These are phyloP conservation scores for Saksenaea vasiformis DNA, from an alignment of 371 early-diverging fungal genomes.

Conservation along the genomic window DNA sequence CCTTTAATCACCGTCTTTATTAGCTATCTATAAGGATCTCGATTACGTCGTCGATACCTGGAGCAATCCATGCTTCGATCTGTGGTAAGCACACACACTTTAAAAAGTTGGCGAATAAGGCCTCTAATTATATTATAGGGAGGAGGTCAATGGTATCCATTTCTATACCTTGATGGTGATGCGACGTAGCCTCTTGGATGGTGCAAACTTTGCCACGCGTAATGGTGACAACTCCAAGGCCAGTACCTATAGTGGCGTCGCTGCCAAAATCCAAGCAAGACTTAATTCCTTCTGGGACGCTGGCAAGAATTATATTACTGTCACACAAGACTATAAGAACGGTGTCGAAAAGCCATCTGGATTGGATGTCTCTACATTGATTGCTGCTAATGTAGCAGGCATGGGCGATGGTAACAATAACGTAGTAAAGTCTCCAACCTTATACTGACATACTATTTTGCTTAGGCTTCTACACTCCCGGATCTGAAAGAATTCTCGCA, in stretches of 20 bases:
- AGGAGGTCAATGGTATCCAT: slow-evolving; percentile 58
- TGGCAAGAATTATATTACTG: slow-evolving; percentile 26
- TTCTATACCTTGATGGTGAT: slow-evolving; percentile 74
- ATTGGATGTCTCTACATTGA: slow-evolving; percentile 62
- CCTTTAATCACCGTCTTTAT: background rate
- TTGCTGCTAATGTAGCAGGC: slow-evolving; percentile 53
- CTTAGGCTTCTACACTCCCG: slow-evolving; percentile 44
- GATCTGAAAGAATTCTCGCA: slow-evolving; percentile 53
- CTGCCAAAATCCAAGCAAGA: slow-evolving; percentile 25
- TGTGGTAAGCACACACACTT: slow-evolving; percentile 41
- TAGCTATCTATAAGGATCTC: slow-evolving; percentile 49
- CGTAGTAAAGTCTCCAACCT: background rate
- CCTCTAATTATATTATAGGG: slow-evolving; percentile 51
- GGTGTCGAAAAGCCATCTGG: slow-evolving; percentile 45
- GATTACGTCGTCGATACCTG: slow-evolving; percentile 59
- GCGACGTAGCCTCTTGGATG: slow-evolving; percentile 48
- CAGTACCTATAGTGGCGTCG: slow-evolving; percentile 6
- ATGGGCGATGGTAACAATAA: slow-evolving; percentile 31
- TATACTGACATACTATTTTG: background rate
- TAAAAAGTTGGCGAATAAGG: background rate
- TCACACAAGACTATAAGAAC: slow-evolving; percentile 38
- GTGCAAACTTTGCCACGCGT: slow-evolving; percentile 17
- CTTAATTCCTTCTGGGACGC: slow-evolving; percentile 53
- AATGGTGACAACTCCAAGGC: slow-evolving; percentile 7
- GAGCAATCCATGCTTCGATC: slow-evolving; percentile 48